A percentile compares a stretch with the other conserved stretches of the same genome.
Conservation (phyloP, 495 filamentous ascomycete species). For the Trichoderma orchidacearum region DNA sequence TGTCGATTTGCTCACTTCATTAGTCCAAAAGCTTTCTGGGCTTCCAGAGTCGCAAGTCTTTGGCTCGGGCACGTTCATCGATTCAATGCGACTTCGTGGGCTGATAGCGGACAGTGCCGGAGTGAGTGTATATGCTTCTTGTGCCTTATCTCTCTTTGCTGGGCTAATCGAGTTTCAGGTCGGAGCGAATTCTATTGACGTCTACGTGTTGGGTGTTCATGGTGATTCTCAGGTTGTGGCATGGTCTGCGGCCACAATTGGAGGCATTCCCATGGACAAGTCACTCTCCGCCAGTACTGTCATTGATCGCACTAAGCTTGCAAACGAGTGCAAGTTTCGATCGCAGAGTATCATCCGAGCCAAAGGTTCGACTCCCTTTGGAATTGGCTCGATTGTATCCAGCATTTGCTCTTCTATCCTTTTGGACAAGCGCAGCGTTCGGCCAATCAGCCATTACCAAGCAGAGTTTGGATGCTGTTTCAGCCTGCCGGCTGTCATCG, state of each 20-base stretch:
- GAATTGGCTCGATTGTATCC: conserved; percentile 20
- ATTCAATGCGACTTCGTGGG: conserved; percentile 21
- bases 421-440: conserved; percentile 15
- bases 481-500: conserved; percentile 20
- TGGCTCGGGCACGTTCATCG: conserved; percentile 19
- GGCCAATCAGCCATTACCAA: conserved; percentile 22
- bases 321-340: conserved; percentile 14
- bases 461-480: conserved; percentile 20
- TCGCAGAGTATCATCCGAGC: conserved; percentile 18
- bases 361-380: conserved; percentile 28
- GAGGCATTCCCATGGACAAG: conserved; percentile 16
- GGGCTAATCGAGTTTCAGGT: conserved; percentile 9
- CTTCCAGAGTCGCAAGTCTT: conserved; percentile 17
- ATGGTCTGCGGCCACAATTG: conserved; percentile 23
- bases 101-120: conserved; percentile 21
- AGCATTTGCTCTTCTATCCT: conserved; percentile 24
- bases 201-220: conserved; percentile 29
- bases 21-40: conserved; percentile 11
- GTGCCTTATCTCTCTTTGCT: not conserved
- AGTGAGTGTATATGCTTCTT: conserved; percentile 9
- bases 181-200: conserved; percentile 20
- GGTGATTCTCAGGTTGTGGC: conserved; percentile 27
- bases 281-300: conserved; percentile 6
- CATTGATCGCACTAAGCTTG: conserved; percentile 10
- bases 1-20: conserved; percentile 18